These are phyloP conservation scores for Taiwanofungus camphoratus DNA, from an alignment of 1,284 basidiomycete genomes.

Conservation along the genomic window DNA sequence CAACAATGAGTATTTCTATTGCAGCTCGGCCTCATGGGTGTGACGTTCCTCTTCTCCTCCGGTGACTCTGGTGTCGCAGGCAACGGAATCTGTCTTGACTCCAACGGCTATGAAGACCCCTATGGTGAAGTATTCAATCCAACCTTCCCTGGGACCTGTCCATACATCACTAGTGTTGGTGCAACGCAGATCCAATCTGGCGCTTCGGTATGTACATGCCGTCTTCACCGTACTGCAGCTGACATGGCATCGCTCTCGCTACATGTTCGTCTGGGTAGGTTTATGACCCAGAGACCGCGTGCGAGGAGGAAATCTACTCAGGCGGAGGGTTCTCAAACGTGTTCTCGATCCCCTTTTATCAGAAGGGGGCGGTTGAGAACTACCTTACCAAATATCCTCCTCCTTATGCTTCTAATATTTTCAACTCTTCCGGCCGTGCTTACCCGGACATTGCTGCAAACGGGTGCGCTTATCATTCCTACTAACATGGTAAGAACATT, in stretches of 20 bases:
- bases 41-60: conserved; percentile 19
- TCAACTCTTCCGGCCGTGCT: conserved; percentile 30
- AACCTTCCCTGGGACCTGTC: conserved; percentile 14
- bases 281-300: conserved; percentile 47
- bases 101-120: conserved; percentile 5
- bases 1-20: background rate
- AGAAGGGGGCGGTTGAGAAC: conserved; percentile 29
- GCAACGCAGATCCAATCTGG: conserved; percentile 12
- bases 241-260: background rate
- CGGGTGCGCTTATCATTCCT: conserved; percentile 22
- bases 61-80: conserved; percentile 20
- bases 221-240: conserved; percentile 8
- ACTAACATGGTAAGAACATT: background rate
- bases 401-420: conserved; percentile 27
- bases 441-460: conserved; percentile 44
- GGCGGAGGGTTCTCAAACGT: conserved; percentile 43
- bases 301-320: conserved; percentile 31
- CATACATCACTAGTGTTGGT: conserved; percentile 16
- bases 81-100: conserved; percentile 10
- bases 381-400: conserved; percentile 33
- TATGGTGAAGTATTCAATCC: conserved; percentile 10
- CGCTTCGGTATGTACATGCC: conserved; percentile 5
- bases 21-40: conserved; percentile 22
- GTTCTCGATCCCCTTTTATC: conserved; percentile 37
- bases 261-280: conserved; percentile 13